phyloP scores from a whole-genome alignment of 106 monocot species.

The Dioscorea dumetorum region DNA sequence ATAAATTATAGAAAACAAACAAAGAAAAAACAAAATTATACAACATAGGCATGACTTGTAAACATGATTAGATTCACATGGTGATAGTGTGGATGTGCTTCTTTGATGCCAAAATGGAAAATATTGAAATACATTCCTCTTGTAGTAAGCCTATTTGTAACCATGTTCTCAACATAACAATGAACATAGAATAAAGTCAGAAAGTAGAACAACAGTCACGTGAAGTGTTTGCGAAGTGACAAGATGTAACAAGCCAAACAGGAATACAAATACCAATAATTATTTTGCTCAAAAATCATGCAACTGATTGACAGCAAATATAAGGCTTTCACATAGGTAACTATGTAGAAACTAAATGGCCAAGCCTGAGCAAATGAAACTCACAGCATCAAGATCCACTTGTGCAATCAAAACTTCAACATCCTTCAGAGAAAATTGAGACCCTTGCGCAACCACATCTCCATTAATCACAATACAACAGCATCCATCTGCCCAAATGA shows the following conservation, averaged over 20 bases:
- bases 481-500: slow-evolving; percentile 71
- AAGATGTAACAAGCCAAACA: not conserved
- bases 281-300: not conserved
- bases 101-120: no score
- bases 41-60: not conserved
- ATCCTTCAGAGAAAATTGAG: slow-evolving; percentile 98
- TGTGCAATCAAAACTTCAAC: slow-evolving; percentile 78
- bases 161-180: no score
- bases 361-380: slow-evolving; percentile 10
- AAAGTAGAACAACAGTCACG: no score
- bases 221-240: no score
- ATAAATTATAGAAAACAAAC: not conserved
- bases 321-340: slow-evolving; percentile 1
- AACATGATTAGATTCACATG: no score
- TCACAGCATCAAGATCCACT: slow-evolving; percentile 98
- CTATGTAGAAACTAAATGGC: no score
- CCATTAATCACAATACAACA: slow-evolving; percentile 94
- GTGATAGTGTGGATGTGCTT: no score
- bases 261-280: not conserved
- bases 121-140: no score
- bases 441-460: slow-evolving; percentile 94
- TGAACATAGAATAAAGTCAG: no score
- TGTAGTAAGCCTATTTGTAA: no score
- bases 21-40: not conserved
- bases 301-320: not conserved